Percentiles rank a stretch among this genome's conserved stretches.
Conservation (phyloP, 768 basidiomycete species). For the Gelatoporia subvermispora region DNA sequence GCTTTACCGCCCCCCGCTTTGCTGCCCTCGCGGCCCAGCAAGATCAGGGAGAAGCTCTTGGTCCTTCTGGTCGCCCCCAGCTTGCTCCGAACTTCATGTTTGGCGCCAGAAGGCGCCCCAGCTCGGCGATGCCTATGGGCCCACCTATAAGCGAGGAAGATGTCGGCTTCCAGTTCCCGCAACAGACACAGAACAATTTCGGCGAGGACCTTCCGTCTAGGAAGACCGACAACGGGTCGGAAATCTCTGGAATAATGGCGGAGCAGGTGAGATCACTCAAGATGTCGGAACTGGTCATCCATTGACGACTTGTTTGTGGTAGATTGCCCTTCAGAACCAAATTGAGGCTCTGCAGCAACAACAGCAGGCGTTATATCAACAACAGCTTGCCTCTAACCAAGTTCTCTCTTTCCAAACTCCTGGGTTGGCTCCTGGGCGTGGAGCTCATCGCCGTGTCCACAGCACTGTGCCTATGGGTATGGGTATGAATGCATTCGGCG, state of each 20-base stretch:
- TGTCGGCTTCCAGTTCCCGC: conserved; percentile 77
- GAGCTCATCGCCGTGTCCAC: conserved; percentile 76
- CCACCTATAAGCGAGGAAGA: conserved; percentile 82
- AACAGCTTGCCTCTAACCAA: conserved; percentile 84
- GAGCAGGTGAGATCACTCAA: conserved; percentile 67
- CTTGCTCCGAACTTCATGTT: conserved; percentile 92
- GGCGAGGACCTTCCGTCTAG: conserved; percentile 22
- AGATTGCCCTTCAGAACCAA: conserved; percentile 88
- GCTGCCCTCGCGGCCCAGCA: conserved; percentile 74
- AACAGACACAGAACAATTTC: conserved; percentile 36
- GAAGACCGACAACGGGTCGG: conserved; percentile 38
- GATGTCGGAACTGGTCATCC: no score
- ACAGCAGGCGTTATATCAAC: conserved; percentile 85
- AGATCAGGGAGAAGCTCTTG: conserved; percentile 48
- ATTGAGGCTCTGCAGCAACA: conserved; percentile 89
- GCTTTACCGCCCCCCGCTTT: conserved; percentile 86
- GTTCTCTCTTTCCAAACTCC: conserved; percentile 77
- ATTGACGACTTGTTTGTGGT: no score
- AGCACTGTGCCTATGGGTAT: conserved; percentile 70
- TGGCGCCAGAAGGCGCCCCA: conserved; percentile 51
- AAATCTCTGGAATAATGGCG: conserved; percentile 88
- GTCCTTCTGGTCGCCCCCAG: conserved; percentile 80
- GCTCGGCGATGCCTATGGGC: conserved; percentile 50
- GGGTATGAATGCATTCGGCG: conserved; percentile 36
- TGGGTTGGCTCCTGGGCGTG: conserved; percentile 62